phyloP scores from a whole-genome alignment of 2,329 filamentous ascomycete species.

The Colletotrichum tamarilloi region DNA sequence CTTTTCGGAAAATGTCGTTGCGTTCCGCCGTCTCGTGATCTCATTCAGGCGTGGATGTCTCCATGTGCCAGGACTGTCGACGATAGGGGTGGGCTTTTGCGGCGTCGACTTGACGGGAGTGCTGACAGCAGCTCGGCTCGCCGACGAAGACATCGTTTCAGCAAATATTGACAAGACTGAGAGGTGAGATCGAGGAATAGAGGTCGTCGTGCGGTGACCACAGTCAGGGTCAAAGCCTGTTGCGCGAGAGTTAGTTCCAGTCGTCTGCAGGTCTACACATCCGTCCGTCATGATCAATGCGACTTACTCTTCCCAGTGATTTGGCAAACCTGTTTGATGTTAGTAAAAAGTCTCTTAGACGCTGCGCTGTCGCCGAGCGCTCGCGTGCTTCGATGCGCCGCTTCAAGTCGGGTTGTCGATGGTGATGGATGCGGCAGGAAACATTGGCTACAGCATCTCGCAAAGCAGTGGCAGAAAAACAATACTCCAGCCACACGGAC shows the following conservation, averaged over 20 bases:
- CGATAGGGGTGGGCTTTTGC: constrained; percentile 43
- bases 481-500: constrained; percentile 33
- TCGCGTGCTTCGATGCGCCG: constrained; percentile 33
- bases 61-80: constrained; percentile 82
- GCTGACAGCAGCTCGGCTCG: constrained; percentile 28
- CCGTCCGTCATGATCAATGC: neutral
- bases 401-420: constrained; percentile 30
- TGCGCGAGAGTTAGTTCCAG: constrained; percentile 11
- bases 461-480: constrained; percentile 33
- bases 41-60: constrained; percentile 89
- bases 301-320: constrained; percentile 12
- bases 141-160: constrained; percentile 45
- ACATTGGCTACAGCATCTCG: constrained; percentile 1
- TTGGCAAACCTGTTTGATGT: constrained; percentile 36
- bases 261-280: neutral
- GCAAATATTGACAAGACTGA: neutral
- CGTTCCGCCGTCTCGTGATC: constrained; percentile 84
- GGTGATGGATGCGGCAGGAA: constrained; percentile 17
- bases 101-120: constrained; percentile 57
- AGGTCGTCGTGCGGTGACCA: constrained; percentile 15
- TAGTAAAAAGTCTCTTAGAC: constrained; percentile 38
- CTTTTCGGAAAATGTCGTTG: constrained; percentile 80
- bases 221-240: constrained; percentile 31
- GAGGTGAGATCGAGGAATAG: neutral
- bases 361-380: constrained; percentile 33